phyloP scores from a whole-genome alignment of 78 protist genomes.

The Speleostelium caveatum region DNA sequence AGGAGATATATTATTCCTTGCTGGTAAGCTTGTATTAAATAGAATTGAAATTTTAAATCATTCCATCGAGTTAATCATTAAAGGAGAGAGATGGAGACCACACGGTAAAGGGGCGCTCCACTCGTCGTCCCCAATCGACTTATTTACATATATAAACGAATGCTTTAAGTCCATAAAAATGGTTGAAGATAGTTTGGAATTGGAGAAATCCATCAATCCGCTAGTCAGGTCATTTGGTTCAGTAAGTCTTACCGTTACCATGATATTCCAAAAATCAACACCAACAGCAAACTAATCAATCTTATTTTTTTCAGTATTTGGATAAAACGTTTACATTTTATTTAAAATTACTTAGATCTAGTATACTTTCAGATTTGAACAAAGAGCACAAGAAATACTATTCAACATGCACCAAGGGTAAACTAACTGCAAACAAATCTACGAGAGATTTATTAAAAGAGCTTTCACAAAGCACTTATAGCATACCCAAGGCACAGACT shows the following conservation, averaged over 20 bases:
- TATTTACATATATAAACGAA: constrained; percentile 31
- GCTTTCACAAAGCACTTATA: neutral
- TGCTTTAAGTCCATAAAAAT: constrained; percentile 26
- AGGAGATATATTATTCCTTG: constrained; percentile 37
- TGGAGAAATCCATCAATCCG: neutral
- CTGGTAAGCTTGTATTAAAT: constrained; percentile 60
- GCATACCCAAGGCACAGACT: constrained; percentile 9
- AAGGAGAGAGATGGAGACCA: constrained; percentile 36
- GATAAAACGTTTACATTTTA: constrained; percentile 50
- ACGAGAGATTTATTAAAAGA: neutral
- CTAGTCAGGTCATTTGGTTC: constrained; percentile 41
- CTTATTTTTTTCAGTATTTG: constrained; percentile 4
- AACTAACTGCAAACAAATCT: neutral
- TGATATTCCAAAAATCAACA: neutral
- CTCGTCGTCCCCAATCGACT: constrained; percentile 43
- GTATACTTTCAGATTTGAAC: constrained; percentile 2
- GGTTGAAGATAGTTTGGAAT: constrained; percentile 19
- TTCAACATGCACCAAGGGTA: neutral
- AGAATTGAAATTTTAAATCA: constrained; percentile 18
- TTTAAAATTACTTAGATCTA: constrained; percentile 5
- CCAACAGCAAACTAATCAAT: neutral
- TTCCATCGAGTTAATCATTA: constrained; percentile 11
- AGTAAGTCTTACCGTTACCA: constrained; percentile 13
- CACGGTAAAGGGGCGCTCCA: constrained; percentile 59
- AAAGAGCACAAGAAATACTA: constrained; percentile 6